Percentiles rank a stretch among this genome's conserved stretches.
These are phyloP conservation scores for Eimeria maxima DNA, from an alignment of 169 alveolate genomes.

Conservation along the genomic window DNA sequence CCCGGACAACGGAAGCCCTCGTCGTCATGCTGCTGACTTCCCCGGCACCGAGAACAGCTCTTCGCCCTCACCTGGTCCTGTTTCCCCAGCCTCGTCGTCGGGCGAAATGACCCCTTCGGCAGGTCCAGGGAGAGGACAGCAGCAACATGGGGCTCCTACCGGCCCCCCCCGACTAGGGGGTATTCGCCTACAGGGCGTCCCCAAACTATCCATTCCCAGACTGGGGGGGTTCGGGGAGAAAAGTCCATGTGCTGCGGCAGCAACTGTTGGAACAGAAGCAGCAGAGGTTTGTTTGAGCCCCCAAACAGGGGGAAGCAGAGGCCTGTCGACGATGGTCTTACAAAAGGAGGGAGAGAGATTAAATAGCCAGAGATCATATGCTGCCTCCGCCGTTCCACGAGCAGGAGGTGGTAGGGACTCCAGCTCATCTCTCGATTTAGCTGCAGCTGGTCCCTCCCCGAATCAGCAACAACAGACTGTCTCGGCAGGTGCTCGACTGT, in stretches of 20 bases:
- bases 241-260: not conserved
- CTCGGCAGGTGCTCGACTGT: conserved; percentile 44
- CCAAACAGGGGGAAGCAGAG: conserved; percentile 9
- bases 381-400: not conserved
- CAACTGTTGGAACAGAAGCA: not conserved
- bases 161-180: conserved; percentile 51
- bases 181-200: conserved; percentile 68
- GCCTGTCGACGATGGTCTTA: not conserved
- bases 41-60: conserved; percentile 14
- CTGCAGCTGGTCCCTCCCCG: not conserved
- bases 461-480: conserved; percentile 43
- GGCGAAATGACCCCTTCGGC: conserved; percentile 47
- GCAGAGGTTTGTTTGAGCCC: not conserved
- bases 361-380: not conserved
- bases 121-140: conserved; percentile 18
- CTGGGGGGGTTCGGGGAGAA: conserved; percentile 60
- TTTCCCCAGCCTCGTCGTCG: conserved; percentile 47
- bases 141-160: conserved; percentile 32
- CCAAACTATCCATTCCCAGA: conserved; percentile 64
- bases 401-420: not conserved
- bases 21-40: not conserved
- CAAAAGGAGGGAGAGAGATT: conserved; percentile 14
- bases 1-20: not conserved
- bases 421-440: not conserved
- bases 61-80: not conserved